These are phyloP conservation scores for Trichoderma lentiforme DNA, from an alignment of 2,329 filamentous ascomycete species.

Conservation along the genomic window DNA sequence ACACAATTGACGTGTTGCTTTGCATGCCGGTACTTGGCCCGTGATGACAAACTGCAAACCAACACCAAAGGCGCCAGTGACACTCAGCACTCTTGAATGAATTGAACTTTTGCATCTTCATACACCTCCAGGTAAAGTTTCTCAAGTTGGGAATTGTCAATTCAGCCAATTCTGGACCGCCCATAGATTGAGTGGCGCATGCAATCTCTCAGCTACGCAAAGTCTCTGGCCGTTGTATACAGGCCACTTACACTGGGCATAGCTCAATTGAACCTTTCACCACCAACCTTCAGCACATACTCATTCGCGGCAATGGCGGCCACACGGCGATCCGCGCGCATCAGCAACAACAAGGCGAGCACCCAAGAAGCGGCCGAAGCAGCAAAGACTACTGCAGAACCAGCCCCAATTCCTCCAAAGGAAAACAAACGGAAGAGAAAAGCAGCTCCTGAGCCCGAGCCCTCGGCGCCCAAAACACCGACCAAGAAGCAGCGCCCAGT, in stretches of 20 bases:
- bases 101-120: neutral
- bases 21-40: slow-evolving; percentile 1
- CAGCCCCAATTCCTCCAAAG: neutral
- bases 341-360: slow-evolving; percentile 27
- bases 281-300: slow-evolving; percentile 1
- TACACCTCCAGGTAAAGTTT: neutral
- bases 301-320: slow-evolving; percentile 27
- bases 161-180: neutral
- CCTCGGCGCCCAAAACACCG: slow-evolving; percentile 28
- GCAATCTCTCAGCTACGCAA: neutral
- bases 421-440: slow-evolving; percentile 36
- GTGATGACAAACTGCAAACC: slow-evolving; percentile 5
- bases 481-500: slow-evolving; percentile 30
- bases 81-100: neutral
- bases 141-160: neutral
- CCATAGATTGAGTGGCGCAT: neutral
- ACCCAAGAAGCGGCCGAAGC: neutral
- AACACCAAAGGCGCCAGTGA: neutral
- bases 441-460: slow-evolving; percentile 23
- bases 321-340: slow-evolving; percentile 40
- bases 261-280: neutral
- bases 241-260: neutral
- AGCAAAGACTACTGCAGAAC: neutral
- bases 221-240: neutral
- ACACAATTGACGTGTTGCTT: neutral